Conservation (phyloP, 306 rosid species). For the Casuarina cunninghamiana region DNA sequence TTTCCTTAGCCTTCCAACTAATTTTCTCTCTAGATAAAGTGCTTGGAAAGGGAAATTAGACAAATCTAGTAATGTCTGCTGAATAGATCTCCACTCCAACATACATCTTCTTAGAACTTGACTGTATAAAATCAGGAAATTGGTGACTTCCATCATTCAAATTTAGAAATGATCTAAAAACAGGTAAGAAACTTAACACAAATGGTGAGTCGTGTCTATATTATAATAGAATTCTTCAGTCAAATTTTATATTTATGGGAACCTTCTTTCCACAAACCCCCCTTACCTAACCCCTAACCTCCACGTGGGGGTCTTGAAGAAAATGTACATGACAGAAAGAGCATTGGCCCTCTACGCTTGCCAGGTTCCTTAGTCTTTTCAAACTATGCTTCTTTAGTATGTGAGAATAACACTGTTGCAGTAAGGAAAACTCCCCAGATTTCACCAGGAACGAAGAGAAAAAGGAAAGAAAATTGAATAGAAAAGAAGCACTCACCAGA, state of each 20-base stretch:
- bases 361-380: not conserved
- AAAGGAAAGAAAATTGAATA: not conserved
- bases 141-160: too few species aligned
- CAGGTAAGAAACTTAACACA: too few species aligned
- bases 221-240: not conserved
- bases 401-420: not conserved
- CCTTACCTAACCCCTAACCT: not conserved
- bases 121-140: too few species aligned
- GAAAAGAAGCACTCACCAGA: conserved; percentile 47
- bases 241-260: not conserved
- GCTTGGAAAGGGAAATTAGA: conserved; percentile 22
- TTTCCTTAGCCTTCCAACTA: not conserved
- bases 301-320: not conserved
- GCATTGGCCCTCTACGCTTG: not conserved
- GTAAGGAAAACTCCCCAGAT: not conserved
- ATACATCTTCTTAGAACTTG: too few species aligned
- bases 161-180: too few species aligned
- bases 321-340: not conserved
- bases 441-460: too few species aligned
- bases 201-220: too few species aligned
- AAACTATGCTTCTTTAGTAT: not conserved
- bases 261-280: conserved; percentile 3
- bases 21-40: not conserved
- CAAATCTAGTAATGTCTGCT: conserved; percentile 23
- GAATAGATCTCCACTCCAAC: too few species aligned